Evolutionary conservation across 495 filamentous ascomycete genomes (phyloP).

Genomic region (Cudoniella acicularis): DNA sequence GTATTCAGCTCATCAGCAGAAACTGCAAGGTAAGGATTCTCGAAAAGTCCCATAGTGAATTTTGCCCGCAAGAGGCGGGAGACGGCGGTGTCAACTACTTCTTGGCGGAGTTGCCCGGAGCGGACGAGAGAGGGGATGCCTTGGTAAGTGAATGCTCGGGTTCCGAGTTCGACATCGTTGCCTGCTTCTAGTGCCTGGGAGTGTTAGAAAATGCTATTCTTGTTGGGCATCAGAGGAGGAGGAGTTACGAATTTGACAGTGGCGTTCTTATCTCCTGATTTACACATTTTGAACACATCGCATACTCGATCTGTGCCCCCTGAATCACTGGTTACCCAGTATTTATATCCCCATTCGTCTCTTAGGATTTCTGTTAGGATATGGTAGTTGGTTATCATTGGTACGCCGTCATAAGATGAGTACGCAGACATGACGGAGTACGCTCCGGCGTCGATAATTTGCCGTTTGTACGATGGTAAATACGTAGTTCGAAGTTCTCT

Average conservation of each 20-base stretch:
- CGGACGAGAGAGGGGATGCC: constrained; percentile 60
- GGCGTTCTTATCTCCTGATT: constrained; percentile 56
- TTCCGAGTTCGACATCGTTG: constrained; percentile 72
- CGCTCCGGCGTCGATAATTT: constrained; percentile 65
- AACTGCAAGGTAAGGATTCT: constrained; percentile 57
- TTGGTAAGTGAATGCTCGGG: constrained; percentile 64
- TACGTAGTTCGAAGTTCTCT: constrained; percentile 65
- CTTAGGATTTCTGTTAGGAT: constrained; percentile 62
- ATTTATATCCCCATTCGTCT: constrained; percentile 67
- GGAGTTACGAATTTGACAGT: constrained; percentile 40
- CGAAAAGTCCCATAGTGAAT: constrained; percentile 64
- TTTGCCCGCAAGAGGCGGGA: constrained; percentile 58
- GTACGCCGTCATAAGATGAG: constrained; percentile 65
- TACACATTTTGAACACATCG: constrained; percentile 58
- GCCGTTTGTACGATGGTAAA: constrained; percentile 60
- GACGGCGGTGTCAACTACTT: constrained; percentile 59
- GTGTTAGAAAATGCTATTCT: not conserved
- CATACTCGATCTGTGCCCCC: constrained; percentile 65
- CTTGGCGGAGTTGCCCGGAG: constrained; percentile 50
- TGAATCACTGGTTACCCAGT: constrained; percentile 53
- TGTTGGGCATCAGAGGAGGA: not conserved
- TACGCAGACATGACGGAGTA: constrained; percentile 67
- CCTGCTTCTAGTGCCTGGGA: constrained; percentile 55
- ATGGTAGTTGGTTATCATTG: constrained; percentile 56
- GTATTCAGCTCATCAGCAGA: constrained; percentile 46